Evolutionary conservation across 2,329 filamentous ascomycete species (phyloP).

Genomic region (Arthrobotrys iridis): DNA sequence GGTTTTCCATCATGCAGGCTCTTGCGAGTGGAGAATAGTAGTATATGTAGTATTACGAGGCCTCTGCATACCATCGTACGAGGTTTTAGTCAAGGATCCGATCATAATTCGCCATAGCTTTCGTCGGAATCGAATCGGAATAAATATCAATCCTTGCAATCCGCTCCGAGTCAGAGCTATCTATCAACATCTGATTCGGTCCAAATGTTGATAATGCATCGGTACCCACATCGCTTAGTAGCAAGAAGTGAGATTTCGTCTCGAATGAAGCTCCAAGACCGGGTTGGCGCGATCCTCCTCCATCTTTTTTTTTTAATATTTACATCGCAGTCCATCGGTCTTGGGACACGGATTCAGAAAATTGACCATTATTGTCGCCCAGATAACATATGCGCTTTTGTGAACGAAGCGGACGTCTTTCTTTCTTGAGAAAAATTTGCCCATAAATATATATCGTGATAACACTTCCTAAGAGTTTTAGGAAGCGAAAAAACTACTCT

Average conservation of each 20-base stretch:
- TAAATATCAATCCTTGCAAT: background rate
- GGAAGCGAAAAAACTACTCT: too few species aligned
- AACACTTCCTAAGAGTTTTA: too few species aligned
- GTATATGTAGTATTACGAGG: too few species aligned
- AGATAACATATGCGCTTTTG: background rate
- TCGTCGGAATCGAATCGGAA: slow-evolving; percentile 6
- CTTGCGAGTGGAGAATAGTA: too few species aligned
- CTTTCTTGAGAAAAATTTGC: too few species aligned
- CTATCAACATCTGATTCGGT: too few species aligned
- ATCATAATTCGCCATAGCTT: background rate
- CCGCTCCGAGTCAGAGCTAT: too few species aligned
- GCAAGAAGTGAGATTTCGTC: background rate
- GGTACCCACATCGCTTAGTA: background rate
- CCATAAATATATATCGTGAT: too few species aligned
- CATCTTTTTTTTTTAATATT: too few species aligned
- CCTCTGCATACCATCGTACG: too few species aligned
- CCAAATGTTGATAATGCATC: too few species aligned
- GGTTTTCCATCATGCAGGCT: background rate
- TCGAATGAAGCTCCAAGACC: background rate
- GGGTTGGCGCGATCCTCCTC: too few species aligned
- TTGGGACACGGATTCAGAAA: background rate
- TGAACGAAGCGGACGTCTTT: background rate
- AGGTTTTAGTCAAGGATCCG: background rate
- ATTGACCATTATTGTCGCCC: background rate
- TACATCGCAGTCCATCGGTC: background rate